Percentiles rank a stretch among this genome's conserved stretches.
phyloP scores from a whole-genome alignment of 2,329 filamentous ascomycete species.

The Ophiobolus disseminans region DNA sequence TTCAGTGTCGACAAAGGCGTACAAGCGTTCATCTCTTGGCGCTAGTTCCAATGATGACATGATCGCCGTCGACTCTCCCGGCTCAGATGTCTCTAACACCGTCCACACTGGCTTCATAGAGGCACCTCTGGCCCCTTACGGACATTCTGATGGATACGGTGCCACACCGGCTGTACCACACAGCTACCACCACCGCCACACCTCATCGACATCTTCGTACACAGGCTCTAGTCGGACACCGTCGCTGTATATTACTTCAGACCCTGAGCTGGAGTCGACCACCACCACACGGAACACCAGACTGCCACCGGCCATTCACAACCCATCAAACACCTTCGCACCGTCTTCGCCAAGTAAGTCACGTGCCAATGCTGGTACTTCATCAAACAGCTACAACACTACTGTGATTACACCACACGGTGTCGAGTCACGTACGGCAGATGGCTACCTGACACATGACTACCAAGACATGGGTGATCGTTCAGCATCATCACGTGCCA shows the following conservation, averaged over 20 bases:
- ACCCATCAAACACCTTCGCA: conserved; percentile 20
- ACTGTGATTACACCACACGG: conserved; percentile 26
- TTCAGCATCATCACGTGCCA: conserved; percentile 28
- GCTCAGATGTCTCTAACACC: conserved; percentile 40
- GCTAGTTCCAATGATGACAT: conserved; percentile 27
- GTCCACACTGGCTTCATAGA: conserved; percentile 45
- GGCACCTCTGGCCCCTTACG: conserved; percentile 26
- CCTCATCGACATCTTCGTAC: conserved; percentile 38
- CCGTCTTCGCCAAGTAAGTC: conserved; percentile 25
- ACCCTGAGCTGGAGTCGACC: conserved; percentile 39
- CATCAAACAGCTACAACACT: conserved; percentile 29
- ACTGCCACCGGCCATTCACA: conserved; percentile 37
- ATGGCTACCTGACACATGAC: conserved; percentile 25
- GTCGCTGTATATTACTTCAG: conserved; percentile 39
- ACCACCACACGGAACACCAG: conserved; percentile 25
- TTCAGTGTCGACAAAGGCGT: conserved; percentile 20
- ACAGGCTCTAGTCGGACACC: conserved; percentile 35
- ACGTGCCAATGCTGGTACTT: conserved; percentile 14
- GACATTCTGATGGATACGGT: conserved; percentile 26
- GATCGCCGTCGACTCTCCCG: conserved; percentile 36
- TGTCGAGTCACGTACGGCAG: conserved; percentile 15
- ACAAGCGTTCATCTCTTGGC: conserved; percentile 38
- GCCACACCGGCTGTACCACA: conserved; percentile 26
- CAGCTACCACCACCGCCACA: conserved; percentile 33
- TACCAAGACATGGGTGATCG: conserved; percentile 29